Base-by-base conservation (phyloP, 2,329 filamentous ascomycete species). In the Endothia cerciana region DNA sequence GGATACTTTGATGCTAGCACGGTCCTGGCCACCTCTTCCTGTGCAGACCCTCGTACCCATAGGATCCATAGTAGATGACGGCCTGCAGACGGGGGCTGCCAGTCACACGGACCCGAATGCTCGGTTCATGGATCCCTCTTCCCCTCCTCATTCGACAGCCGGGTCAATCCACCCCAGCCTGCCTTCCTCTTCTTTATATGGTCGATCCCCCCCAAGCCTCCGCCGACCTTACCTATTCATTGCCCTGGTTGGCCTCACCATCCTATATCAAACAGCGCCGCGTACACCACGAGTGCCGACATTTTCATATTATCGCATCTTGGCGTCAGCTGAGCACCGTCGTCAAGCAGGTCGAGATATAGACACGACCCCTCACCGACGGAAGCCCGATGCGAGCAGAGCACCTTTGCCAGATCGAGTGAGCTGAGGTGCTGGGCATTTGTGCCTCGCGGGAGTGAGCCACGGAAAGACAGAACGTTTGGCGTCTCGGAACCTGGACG, bases 101-200 rank as follows among this genome's bases (percentile, higher is more conserved):
- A 58, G 6, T 28, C 8, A 58, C 28, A 58, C 36, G 13, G 60
- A 62, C 60, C 60, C 60, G 60, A 62, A 55, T 15, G 36, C 60
- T 53, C 47, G 60, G 60, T 62, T 55, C 49, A 25, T 28, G 60
- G 38, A 15, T 36, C 28, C 25, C 40, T 45, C 33, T 63, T 25
- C 53, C 28, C 40, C 51, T 45, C 49, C 53, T 33, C 55, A 58
- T 58, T 55, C 55, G 55, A 58, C 55, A 22, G 22, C 38, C n/a
- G 55, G 30, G 33, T 28, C 36, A 28, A 11, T 47, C 38, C 38
- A 36, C 15, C 38, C 40, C 60, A 53, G 43, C 49, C 38, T 55
- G 47, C 4, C 53, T 56, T 43, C 22, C 30, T 41, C 38, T 28
- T 36, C 22, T 55, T 22, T 55, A 15, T 56, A 13, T 49, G 45